These are phyloP conservation scores for Saccharum hybrid DNA, from an alignment of 202 grass and related monocot species.

Conservation along the genomic window DNA sequence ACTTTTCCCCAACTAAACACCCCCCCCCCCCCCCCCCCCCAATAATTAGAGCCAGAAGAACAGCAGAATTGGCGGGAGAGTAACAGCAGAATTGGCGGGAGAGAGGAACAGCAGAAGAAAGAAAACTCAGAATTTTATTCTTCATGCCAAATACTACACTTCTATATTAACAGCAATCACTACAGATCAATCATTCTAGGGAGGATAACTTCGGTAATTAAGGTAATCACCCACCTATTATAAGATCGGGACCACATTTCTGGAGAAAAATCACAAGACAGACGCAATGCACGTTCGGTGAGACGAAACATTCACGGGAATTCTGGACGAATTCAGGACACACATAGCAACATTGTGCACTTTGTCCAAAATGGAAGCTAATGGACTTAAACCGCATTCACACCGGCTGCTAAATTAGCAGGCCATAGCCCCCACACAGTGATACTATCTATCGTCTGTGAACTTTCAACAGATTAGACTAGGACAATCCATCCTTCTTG, in stretches of 20 bases:
- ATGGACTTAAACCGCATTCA: background rate
- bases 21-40: no score
- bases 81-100: conserved; percentile 1
- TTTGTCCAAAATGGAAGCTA: conserved; percentile 20
- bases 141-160: background rate
- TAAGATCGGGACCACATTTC: background rate
- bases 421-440: background rate
- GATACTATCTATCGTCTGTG: conserved; percentile 27
- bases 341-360: background rate
- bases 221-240: background rate
- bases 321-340: background rate
- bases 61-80: background rate
- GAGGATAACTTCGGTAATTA: background rate
- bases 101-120: conserved; percentile 12
- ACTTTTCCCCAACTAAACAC: no score
- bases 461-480: conserved; percentile 35
- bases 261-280: conserved; percentile 16
- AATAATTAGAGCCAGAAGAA: conserved; percentile 35
- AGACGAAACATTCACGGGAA: background rate
- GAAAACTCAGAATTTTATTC: background rate
- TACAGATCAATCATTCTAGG: background rate
- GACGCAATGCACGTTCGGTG: background rate
- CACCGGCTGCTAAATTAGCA: conserved; percentile 37
- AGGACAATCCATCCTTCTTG: conserved; percentile 38
- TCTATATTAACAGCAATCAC: background rate